phyloP scores from a whole-genome alignment of 805 yeast species.

The Clavispora vitiphila region DNA sequence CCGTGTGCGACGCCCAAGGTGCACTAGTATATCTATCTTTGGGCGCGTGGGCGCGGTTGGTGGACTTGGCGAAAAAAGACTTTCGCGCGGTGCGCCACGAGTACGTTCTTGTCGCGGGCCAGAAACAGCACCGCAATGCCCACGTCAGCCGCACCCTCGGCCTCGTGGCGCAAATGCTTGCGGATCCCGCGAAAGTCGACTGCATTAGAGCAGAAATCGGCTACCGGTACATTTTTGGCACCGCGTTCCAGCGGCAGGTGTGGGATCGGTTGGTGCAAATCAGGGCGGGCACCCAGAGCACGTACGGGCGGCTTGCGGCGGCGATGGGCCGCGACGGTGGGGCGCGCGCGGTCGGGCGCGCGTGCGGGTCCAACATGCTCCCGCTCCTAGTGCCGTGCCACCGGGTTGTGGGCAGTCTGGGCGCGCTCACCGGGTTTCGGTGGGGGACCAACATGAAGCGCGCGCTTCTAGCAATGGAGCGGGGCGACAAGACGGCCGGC shows the following conservation, averaged over 20 bases:
- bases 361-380: slow-evolving; percentile 36
- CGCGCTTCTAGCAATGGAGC: slow-evolving; percentile 4
- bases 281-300: slow-evolving; percentile 22
- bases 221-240: slow-evolving; percentile 32
- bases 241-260: slow-evolving; percentile 32
- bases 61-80: slow-evolving; percentile 10
- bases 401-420: slow-evolving; percentile 28
- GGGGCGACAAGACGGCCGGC: not conserved
- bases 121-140: not conserved
- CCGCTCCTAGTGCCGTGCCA: slow-evolving; percentile 43
- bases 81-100: slow-evolving; percentile 1
- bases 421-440: slow-evolving; percentile 32
- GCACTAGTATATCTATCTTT: slow-evolving; percentile 10
- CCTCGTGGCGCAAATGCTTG: slow-evolving; percentile 4
- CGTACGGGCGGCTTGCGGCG: slow-evolving; percentile 30
- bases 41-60: slow-evolving; percentile 12
- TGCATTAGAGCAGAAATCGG: slow-evolving; percentile 9
- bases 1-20: slow-evolving; percentile 10
- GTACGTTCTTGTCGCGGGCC: slow-evolving; percentile 7
- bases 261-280: slow-evolving; percentile 31
- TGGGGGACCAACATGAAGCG: slow-evolving; percentile 33
- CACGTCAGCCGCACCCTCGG: not conserved
- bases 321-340: slow-evolving; percentile 24
- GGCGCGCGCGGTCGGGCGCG: slow-evolving; percentile 37
- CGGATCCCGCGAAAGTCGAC: slow-evolving; percentile 4